phyloP scores from a whole-genome alignment of 2,329 filamentous ascomycete genomes.

The Hymenoscyphus infarciens region DNA sequence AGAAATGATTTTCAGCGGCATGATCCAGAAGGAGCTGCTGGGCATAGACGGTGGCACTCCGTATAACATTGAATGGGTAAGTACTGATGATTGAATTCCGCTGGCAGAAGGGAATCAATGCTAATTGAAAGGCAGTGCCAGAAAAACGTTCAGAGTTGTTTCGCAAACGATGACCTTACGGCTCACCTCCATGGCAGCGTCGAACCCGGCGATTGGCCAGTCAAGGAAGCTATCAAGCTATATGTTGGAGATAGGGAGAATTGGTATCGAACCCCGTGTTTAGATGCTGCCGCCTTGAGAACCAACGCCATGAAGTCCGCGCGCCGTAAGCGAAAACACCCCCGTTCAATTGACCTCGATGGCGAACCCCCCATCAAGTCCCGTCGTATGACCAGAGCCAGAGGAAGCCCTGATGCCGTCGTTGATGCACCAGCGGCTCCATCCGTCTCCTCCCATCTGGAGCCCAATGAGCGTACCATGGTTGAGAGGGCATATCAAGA shows the following conservation, averaged over 20 bases:
- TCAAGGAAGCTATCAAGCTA: neutral
- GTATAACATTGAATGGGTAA: neutral
- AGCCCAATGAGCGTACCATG: too few species aligned
- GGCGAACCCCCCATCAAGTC: too few species aligned
- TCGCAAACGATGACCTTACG: neutral
- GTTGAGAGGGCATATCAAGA: too few species aligned
- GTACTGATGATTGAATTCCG: neutral
- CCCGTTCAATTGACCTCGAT: too few species aligned
- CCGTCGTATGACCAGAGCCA: too few species aligned
- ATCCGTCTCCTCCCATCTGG: too few species aligned
- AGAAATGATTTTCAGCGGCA: neutral
- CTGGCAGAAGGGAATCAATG: neutral
- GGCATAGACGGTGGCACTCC: neutral
- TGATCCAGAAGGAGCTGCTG: neutral
- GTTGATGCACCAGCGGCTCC: too few species aligned
- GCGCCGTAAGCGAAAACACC: too few species aligned
- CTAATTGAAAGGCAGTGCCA: neutral
- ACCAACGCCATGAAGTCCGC: too few species aligned
- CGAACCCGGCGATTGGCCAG: neutral
- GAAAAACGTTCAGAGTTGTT: neutral
- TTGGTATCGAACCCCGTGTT: neutral
- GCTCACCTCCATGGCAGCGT: neutral
- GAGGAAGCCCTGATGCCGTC: too few species aligned
- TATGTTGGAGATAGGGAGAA: neutral
- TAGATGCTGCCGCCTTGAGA: too few species aligned